Evolutionary conservation across 768 basidiomycete genomes (phyloP).

Genomic region (Lactarius sanguifluus): DNA sequence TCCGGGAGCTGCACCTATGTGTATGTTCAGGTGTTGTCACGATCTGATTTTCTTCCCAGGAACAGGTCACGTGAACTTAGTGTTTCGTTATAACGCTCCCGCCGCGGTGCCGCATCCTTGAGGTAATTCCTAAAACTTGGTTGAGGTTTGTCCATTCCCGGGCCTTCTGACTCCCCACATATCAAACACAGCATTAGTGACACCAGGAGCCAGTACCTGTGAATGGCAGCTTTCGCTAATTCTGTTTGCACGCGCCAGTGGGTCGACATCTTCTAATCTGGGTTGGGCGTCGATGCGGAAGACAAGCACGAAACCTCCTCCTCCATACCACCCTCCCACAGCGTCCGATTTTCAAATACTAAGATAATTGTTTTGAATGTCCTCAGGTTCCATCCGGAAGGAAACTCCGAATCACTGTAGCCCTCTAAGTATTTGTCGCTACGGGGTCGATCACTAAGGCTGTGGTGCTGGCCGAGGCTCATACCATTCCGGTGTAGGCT

Average conservation of each 20-base stretch:
- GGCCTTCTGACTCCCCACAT: background rate
- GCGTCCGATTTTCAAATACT: background rate
- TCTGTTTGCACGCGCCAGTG: background rate
- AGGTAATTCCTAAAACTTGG: background rate
- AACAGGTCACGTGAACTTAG: background rate
- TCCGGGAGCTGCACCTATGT: background rate
- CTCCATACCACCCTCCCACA: background rate
- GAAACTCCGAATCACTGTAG: background rate
- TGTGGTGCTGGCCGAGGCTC: background rate
- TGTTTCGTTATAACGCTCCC: too few relatives aligned
- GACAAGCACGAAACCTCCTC: background rate
- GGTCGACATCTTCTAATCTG: background rate
- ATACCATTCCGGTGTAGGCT: too few relatives aligned
- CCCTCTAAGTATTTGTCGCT: background rate
- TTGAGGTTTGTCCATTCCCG: background rate
- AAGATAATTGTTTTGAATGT: background rate
- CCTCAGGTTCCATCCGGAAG: background rate
- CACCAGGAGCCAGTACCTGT: background rate
- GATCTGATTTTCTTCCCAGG: background rate
- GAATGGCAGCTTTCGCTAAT: background rate
- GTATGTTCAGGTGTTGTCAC: background rate
- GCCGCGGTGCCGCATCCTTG: too few relatives aligned
- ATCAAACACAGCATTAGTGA: background rate
- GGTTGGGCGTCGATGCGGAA: background rate
- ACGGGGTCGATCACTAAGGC: slow-evolving; percentile 5